phyloP scores from a whole-genome alignment of 306 rosid genomes.

The Argentina anserina region DNA sequence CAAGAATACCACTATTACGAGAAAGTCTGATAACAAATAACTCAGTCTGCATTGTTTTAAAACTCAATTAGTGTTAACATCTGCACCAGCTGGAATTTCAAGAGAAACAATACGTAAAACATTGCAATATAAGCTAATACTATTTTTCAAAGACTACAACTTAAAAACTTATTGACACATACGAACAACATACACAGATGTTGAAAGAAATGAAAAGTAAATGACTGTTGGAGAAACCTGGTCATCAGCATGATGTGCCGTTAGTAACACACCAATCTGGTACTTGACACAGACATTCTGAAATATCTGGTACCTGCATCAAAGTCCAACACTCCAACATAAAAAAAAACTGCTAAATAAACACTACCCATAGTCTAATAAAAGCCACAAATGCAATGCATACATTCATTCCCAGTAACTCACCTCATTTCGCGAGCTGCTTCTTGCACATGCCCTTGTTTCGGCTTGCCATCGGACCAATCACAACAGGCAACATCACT shows the following conservation, averaged over 20 bases:
- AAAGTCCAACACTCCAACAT: slow-evolving; percentile 18
- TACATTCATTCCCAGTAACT: not conserved
- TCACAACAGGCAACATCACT: slow-evolving; percentile 67
- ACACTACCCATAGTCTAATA: slow-evolving; percentile 1
- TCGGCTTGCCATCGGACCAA: slow-evolving; percentile 81
- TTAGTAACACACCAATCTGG: slow-evolving; percentile 61
- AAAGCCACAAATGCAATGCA: not conserved
- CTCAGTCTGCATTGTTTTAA: slow-evolving; percentile 86
- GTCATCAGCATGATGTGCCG: slow-evolving; percentile 95
- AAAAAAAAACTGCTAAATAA: not conserved
- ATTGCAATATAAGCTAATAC: slow-evolving; percentile 17
- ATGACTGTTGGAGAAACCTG: slow-evolving; percentile 50
- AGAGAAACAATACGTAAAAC: slow-evolving; percentile 14
- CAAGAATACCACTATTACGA: slow-evolving; percentile 86
- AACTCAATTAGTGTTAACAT: slow-evolving; percentile 49
- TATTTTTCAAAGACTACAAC: slow-evolving; percentile 10
- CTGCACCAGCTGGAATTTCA: slow-evolving; percentile 29
- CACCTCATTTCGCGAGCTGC: slow-evolving; percentile 94
- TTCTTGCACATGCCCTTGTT: slow-evolving; percentile 91
- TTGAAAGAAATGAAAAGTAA: not conserved
- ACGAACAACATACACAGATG: not conserved
- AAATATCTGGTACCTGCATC: slow-evolving; percentile 62
- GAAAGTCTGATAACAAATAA: slow-evolving; percentile 89
- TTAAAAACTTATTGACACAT: not conserved
- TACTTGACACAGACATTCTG: slow-evolving; percentile 65